phyloP scores from a whole-genome alignment of 1,284 basidiomycete species.

The Cryptococcus sp. region DNA sequence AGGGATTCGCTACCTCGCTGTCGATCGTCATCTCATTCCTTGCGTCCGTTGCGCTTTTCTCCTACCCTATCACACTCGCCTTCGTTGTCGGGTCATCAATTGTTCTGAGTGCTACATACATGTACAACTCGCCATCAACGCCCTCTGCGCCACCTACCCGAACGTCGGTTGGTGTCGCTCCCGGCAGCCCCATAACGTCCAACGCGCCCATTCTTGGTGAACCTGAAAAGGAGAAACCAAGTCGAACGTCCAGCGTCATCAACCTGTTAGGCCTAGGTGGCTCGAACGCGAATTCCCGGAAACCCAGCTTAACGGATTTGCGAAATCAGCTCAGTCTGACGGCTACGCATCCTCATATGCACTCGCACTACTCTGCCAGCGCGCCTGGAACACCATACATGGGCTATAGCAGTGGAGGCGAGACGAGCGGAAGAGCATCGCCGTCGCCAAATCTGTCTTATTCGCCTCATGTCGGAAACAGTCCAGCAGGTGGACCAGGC shows the following conservation, averaged over 20 bases:
- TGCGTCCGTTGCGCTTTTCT: conserved; percentile 81
- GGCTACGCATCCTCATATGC: background rate
- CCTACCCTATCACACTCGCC: conserved; percentile 78
- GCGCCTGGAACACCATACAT: conserved; percentile 23
- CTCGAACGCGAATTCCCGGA: conserved; percentile 11
- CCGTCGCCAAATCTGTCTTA: background rate
- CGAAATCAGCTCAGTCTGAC: conserved; percentile 1
- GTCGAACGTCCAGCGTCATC: conserved; percentile 40
- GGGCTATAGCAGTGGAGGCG: background rate
- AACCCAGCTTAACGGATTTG: conserved; percentile 19
- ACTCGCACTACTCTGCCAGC: conserved; percentile 11
- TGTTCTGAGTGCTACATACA: conserved; percentile 82
- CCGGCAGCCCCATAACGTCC: conserved; percentile 47
- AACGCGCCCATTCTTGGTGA: conserved; percentile 51
- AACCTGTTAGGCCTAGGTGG: conserved; percentile 40
- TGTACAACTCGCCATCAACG: conserved; percentile 70
- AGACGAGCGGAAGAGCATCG: background rate
- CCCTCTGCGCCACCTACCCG: conserved; percentile 29
- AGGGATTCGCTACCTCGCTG: conserved; percentile 90
- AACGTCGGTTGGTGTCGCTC: conserved; percentile 41
- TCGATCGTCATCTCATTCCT: conserved; percentile 92
- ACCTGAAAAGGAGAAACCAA: conserved; percentile 33
- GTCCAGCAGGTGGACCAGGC: conserved; percentile 6
- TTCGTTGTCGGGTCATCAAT: conserved; percentile 80
- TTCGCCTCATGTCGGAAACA: background rate